Evolutionary conservation across 2,329 filamentous ascomycete genomes (phyloP).

Genomic region (Neopestalotiopsis sp.): DNA sequence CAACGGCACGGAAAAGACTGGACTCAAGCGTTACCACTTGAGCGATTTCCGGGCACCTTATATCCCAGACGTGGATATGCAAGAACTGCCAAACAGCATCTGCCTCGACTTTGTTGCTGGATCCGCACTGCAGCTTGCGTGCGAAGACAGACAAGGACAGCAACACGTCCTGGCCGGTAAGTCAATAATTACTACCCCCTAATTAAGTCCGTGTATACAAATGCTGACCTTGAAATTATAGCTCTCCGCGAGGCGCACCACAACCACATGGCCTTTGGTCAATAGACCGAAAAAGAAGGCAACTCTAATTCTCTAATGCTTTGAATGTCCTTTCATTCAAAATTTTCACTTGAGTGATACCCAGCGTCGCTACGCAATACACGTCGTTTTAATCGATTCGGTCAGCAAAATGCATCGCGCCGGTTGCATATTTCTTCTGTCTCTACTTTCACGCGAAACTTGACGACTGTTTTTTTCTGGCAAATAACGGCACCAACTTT

Average conservation of each 20-base stretch:
- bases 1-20: constrained; percentile 59
- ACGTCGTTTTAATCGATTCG: neutral
- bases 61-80: constrained; percentile 85
- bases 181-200: constrained; percentile 31
- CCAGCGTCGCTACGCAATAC: constrained; percentile 3
- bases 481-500: neutral
- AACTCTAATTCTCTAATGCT: constrained; percentile 7
- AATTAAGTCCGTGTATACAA: too few species aligned
- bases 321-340: constrained; percentile 5
- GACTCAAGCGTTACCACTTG: constrained; percentile 81
- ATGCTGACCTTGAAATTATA: constrained; percentile 10
- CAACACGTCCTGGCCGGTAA: constrained; percentile 58
- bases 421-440: constrained; percentile 13
- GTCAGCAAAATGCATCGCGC: constrained; percentile 15
- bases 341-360: constrained; percentile 11
- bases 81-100: constrained; percentile 90
- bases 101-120: constrained; percentile 66
- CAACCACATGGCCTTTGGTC: constrained; percentile 11
- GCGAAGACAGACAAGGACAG: constrained; percentile 66
- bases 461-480: constrained; percentile 1
- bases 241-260: constrained; percentile 22
- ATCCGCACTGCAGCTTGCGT: constrained; percentile 67
- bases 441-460: neutral
- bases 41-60: constrained; percentile 82
- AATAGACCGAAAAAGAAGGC: neutral